phyloP scores from a whole-genome alignment of 1,284 basidiomycete species.

The Ceratobasidium sp. region DNA sequence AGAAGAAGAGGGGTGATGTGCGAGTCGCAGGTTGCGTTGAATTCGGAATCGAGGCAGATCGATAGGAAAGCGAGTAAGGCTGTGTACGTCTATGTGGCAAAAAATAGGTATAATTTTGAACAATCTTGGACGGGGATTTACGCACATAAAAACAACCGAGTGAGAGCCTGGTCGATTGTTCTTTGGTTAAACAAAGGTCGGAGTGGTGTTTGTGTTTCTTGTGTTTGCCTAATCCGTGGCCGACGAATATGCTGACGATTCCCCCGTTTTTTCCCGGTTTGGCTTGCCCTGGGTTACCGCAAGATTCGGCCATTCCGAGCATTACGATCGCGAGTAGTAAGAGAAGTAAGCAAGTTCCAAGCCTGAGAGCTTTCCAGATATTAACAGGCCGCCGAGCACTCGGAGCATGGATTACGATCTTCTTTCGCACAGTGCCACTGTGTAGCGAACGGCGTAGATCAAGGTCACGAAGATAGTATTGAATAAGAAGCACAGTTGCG shows the following conservation, averaged over 20 bases:
- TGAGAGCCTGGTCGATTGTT: constrained; percentile 5
- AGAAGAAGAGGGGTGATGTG: constrained; percentile 11
- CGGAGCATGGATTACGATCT: not conserved
- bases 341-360: constrained; percentile 15
- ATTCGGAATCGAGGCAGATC: constrained; percentile 9
- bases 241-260: not conserved
- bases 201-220: not conserved
- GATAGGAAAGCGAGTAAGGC: constrained; percentile 17
- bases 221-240: constrained; percentile 15
- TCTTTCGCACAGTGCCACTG: constrained; percentile 1
- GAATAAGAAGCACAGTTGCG: not conserved
- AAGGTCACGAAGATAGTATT: not conserved
- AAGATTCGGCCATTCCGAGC: constrained; percentile 12
- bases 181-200: constrained; percentile 16
- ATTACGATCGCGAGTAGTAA: constrained; percentile 4
- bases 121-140: not conserved
- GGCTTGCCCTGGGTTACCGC: not conserved
- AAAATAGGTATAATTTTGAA: not conserved
- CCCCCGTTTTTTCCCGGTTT: not conserved
- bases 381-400: not conserved
- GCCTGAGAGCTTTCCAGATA: constrained; percentile 24
- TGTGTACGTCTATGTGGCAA: not conserved
- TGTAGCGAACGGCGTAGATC: not conserved
- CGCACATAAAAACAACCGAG: constrained; percentile 18
- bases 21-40: constrained; percentile 1